Evolutionary conservation across 495 filamentous ascomycete genomes (phyloP), one percentile per base, ranked within the genome.

Genomic region (Hypoxylon crocopeplum): DNA sequence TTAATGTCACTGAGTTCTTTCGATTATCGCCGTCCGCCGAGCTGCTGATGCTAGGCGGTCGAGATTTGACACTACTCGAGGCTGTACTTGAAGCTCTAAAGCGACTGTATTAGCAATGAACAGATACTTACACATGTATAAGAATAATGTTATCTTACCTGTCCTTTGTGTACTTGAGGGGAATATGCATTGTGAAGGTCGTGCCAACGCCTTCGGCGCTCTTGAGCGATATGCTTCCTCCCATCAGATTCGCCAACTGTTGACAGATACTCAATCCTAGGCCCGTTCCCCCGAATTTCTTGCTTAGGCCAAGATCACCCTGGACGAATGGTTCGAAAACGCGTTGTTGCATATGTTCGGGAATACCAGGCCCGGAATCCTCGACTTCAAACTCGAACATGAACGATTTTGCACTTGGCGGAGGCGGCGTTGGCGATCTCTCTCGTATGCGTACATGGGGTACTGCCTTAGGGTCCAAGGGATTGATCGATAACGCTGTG

Each of bases 251-350:
- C 3, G 92, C 88, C 25, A 97, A 77, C 68, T 97, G 92, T 10
- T 86, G 84, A 68, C 90, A 96, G 62, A 97, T 97, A 61, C 88
- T 91, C 42, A 97, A 70, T 7, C 93, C 93, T 5, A 97, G 75
- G n/a, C 93, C 93, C 5, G 93, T 96, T 11, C 93, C 93, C 17
- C 91, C 92, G 67, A 88, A 94, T 59, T 93, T 95, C 69, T 91
- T 95, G 72, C 87, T 93, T 16, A 97, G 75, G 1, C 91, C 88
- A 7, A 94, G 75, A 68, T 97, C 92, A 1, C 90, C 93, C 72
- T 97, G 93, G 7, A 97, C 88, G 64, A 97, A 97, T 0, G 92
- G 93, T 68, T 97, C 92, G 74, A 97, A 97, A 20, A 97, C 89
- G 57, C 85, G 84, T 52, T 88, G 74, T 56, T 90, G 90, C 49